Evolutionary conservation across 2,329 filamentous ascomycete genomes (phyloP), one percentile per base, ranked within the genome.

Genomic region (Trichoderma polysporum): DNA sequence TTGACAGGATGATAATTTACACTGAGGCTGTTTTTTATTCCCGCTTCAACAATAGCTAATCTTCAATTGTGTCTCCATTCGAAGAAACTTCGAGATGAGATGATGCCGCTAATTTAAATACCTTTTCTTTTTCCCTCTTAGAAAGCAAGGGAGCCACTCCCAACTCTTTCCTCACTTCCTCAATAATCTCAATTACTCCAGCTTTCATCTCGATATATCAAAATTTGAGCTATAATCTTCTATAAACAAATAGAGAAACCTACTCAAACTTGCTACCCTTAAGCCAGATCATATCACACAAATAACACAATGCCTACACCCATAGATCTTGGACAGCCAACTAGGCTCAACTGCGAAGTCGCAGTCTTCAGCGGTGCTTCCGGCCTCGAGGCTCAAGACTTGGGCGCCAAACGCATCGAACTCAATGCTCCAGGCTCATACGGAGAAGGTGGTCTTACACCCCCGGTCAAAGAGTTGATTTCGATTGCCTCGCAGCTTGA

Each of bases 351-450:
- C 52, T 59, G 63, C 19, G 86, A 88, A 71, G 78, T 87, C 50
- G 84, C 86, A 65, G 80, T 85, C 71, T 88, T 88, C 74, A 83
- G 82, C 47, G 73, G 79, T 27, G 68, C 69, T 13, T 77, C 78
- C 5, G 83, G 81, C 37, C 70, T 76, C 39, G 68, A 71, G 10
- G 83, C 84, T 9, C 75, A 80, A 49, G 60, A 68, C 27, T 73
- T 78, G n/a, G 84, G 83, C 35, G 84, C 81, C 58, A 74, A 77
- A 3, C 82, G 85, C 49, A 76, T 88, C 57, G 85, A 88, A 72
- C 79, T 88, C 71, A 88, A 87, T 72, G 80, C 80, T 3, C 71
- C 75, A 10, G 81, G 78, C 2, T 87, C 85, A 1, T 87, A 87
- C 69, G 66, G 72, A 1, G 74, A 71, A 1, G 86, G 85, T 53